Percentiles rank a stretch among this genome's conserved stretches.
phyloP scores from a whole-genome alignment of 495 filamentous ascomycete species.

The Penicillium cataractarum region DNA sequence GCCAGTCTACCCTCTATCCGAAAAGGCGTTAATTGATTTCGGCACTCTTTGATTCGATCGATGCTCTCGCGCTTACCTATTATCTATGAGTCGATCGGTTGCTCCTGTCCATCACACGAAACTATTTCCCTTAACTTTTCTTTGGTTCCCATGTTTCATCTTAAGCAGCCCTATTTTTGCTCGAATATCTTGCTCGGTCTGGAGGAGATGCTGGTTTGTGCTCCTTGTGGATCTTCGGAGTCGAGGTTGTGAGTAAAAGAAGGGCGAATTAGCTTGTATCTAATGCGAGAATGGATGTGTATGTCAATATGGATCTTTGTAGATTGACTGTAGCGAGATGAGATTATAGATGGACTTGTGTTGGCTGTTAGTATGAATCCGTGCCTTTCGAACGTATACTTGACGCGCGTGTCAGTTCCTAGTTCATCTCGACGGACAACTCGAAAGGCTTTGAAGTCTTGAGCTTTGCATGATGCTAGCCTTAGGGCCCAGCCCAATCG shows the following conservation, averaged over 20 bases:
- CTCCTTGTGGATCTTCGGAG: constrained; percentile 8
- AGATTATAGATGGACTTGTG: no score
- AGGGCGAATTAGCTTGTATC: constrained; percentile 30
- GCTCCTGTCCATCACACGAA: constrained; percentile 16
- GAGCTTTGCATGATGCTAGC: no score
- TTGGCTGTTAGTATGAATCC: no score
- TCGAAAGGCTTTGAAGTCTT: no score
- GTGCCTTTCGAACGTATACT: no score
- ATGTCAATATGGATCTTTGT: neutral
- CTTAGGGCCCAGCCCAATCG: no score
- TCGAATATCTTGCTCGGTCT: neutral
- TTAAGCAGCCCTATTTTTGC: neutral
- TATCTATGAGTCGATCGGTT: constrained; percentile 19
- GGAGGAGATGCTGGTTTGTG: neutral
- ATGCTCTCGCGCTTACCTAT: constrained; percentile 9
- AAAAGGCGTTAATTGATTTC: constrained; percentile 33
- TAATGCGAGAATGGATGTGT: constrained; percentile 42
- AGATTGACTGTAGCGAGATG: neutral
- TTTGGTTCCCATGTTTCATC: constrained; percentile 9
- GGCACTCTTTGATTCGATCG: constrained; percentile 18
- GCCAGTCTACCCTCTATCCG: constrained; percentile 10
- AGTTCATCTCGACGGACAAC: no score
- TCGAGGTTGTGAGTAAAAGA: constrained; percentile 28
- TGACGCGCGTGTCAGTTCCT: no score
- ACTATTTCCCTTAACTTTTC: constrained; percentile 14